Percentiles rank a stretch among this genome's conserved stretches.
Conservation (phyloP, 2,329 filamentous ascomycete species). For the Boeremia exigua region DNA sequence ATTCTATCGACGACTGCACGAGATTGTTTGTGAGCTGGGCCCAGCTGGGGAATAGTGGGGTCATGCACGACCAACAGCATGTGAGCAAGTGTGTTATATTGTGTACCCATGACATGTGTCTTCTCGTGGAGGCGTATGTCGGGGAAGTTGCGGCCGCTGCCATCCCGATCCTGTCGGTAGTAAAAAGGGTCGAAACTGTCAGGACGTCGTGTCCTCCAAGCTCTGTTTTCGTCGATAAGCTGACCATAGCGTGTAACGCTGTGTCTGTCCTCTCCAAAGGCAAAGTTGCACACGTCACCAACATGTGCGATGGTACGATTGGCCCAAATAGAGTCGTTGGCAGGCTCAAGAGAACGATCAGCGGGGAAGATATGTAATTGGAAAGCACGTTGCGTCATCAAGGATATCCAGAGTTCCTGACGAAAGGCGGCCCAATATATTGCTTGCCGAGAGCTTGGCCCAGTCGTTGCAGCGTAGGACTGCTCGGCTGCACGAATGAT, state of each 20-base stretch:
- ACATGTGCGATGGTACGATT: conserved; percentile 51
- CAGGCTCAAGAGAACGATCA: conserved; percentile 49
- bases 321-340: conserved; percentile 51
- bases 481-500: conserved; percentile 45
- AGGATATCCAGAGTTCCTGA: conserved; percentile 47
- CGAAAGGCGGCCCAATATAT: conserved; percentile 49
- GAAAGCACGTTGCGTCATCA: conserved; percentile 47
- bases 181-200: conserved; percentile 46
- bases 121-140: conserved; percentile 46
- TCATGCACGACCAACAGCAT: conserved; percentile 46
- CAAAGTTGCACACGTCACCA: conserved; percentile 47
- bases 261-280: conserved; percentile 43
- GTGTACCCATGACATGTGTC: conserved; percentile 42
- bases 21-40: conserved; percentile 42
- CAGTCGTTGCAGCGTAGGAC: conserved; percentile 39
- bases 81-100: conserved; percentile 46
- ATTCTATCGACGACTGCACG: conserved; percentile 39
- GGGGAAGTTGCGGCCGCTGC: conserved; percentile 43
- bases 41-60: conserved; percentile 46
- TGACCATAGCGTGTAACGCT: conserved; percentile 37
- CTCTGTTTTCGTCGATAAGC: conserved; percentile 44
- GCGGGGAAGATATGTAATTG: conserved; percentile 47
- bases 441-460: conserved; percentile 43
- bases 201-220: conserved; percentile 41
- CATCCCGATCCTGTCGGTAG: conserved; percentile 40